phyloP scores from a whole-genome alignment of 2,329 filamentous ascomycete genomes.

The Pyrenochaeta sp. region DNA sequence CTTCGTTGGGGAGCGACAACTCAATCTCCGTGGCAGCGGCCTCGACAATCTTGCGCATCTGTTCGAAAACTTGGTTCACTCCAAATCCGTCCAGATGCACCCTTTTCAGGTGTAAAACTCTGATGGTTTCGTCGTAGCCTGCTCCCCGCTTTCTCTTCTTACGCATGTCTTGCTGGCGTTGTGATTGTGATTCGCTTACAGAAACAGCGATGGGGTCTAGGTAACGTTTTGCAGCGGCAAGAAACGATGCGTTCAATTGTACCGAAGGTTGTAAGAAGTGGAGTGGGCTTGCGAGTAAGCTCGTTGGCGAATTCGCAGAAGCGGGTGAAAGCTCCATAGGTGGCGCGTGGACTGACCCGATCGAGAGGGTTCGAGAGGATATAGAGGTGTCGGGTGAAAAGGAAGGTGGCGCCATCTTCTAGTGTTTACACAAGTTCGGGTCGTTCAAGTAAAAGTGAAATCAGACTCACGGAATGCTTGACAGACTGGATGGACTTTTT shows the following conservation, averaged over 20 bases:
- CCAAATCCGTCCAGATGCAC: constrained; percentile 89
- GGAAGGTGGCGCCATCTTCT: constrained; percentile 44
- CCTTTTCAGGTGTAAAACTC: constrained; percentile 77
- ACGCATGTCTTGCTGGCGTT: constrained; percentile 71
- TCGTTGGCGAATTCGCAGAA: constrained; percentile 62
- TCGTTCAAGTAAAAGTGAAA: neutral
- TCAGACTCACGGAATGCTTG: neutral
- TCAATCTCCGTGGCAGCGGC: constrained; percentile 66
- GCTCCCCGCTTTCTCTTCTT: constrained; percentile 79
- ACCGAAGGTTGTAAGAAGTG: constrained; percentile 77
- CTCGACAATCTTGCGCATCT: constrained; percentile 83
- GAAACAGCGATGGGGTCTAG: constrained; percentile 80
- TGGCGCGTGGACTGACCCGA: constrained; percentile 45
- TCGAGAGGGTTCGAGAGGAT: constrained; percentile 51
- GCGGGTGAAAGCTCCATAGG: constrained; percentile 42
- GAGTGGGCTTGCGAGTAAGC: constrained; percentile 71
- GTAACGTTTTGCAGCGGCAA: constrained; percentile 80
- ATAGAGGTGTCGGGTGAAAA: constrained; percentile 51
- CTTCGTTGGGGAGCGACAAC: constrained; percentile 51
- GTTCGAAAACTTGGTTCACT: constrained; percentile 91
- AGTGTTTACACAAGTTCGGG: neutral
- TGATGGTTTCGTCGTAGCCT: constrained; percentile 54
- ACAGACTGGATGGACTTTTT: constrained; percentile 8
- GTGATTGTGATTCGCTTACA: constrained; percentile 76
- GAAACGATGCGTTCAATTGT: constrained; percentile 72